phyloP scores from a whole-genome alignment of 768 basidiomycete genomes.

The Podaxis sp. region DNA sequence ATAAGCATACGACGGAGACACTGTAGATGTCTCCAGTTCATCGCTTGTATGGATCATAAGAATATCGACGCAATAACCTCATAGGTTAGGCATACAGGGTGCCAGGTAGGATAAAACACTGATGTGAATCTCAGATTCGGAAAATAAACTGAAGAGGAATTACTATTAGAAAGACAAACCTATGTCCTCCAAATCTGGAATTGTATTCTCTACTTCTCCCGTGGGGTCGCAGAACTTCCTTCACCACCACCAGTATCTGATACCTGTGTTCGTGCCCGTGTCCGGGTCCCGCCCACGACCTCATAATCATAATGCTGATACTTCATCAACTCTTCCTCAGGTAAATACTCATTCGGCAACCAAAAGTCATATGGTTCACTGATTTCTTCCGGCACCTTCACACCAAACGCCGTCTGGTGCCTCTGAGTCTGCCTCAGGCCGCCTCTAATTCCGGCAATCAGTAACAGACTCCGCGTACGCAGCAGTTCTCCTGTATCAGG shows the following conservation, averaged over 20 bases:
- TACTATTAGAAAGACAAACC: not conserved
- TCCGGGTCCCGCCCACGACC: not conserved
- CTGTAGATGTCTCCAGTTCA: not conserved
- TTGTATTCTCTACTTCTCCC: not conserved
- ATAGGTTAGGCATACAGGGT: not conserved
- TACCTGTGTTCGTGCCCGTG: not conserved
- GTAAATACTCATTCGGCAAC: constrained; percentile 8
- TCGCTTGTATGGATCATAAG: not conserved
- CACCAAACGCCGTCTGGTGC: constrained; percentile 9
- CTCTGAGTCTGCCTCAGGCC: constrained; percentile 6
- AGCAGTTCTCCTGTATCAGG: constrained; percentile 3
- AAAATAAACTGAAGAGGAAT: not conserved
- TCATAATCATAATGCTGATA: constrained; percentile 3
- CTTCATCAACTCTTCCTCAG: constrained; percentile 11
- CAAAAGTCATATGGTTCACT: constrained; percentile 8
- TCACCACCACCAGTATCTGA: not conserved
- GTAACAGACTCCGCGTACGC: not conserved
- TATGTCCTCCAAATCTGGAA: not conserved
- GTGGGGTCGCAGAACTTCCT: not conserved
- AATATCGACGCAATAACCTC: not conserved
- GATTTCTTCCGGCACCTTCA: constrained; percentile 8
- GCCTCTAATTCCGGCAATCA: constrained; percentile 8
- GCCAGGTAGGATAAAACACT: not conserved
- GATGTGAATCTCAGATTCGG: not conserved
- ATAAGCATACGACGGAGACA: too few species aligned